Conservation (phyloP, 352 stramenopile genomes). For the Globisporangium acanthophoron region DNA sequence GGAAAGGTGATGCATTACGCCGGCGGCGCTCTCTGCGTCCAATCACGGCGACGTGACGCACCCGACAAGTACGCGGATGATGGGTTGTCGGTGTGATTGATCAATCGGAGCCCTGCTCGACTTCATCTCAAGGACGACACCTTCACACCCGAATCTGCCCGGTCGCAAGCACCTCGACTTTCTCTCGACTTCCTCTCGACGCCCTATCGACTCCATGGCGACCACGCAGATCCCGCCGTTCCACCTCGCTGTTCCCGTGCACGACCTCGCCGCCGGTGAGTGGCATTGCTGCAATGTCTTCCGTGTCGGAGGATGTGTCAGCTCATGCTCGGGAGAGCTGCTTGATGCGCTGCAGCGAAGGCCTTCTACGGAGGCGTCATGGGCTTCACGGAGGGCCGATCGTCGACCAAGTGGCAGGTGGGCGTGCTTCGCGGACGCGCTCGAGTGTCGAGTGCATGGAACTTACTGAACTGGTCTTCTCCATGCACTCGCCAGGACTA, state of each 20-base stretch:
- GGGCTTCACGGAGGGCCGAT: slow-evolving; percentile 89
- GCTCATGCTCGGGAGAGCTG: no score
- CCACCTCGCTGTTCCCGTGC: slow-evolving; percentile 93
- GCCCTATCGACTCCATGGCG: not conserved
- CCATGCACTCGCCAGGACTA: slow-evolving; percentile 59
- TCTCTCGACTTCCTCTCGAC: no score
- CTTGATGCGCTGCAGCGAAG: slow-evolving; percentile 47
- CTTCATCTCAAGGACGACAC: no score
- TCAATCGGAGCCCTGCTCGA: no score
- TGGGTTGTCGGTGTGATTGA: no score
- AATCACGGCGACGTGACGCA: no score
- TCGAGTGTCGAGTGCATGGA: not conserved
- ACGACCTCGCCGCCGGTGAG: slow-evolving; percentile 82
- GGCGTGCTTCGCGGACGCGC: not conserved
- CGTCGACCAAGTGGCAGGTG: slow-evolving; percentile 91
- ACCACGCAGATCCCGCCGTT: slow-evolving; percentile 58
- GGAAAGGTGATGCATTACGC: no score
- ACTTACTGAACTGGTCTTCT: slow-evolving; percentile 12
- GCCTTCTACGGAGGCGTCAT: slow-evolving; percentile 92
- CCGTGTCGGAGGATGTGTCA: not conserved
- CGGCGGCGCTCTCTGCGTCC: no score
- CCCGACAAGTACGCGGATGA: no score
- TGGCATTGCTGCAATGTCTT: not conserved
- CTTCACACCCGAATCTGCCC: no score
- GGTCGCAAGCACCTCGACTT: no score